Percentiles rank a stretch among this genome's conserved stretches.
Evolutionary conservation across 2,329 filamentous ascomycete genomes (phyloP).

Genomic region (Aulographum hederae): DNA sequence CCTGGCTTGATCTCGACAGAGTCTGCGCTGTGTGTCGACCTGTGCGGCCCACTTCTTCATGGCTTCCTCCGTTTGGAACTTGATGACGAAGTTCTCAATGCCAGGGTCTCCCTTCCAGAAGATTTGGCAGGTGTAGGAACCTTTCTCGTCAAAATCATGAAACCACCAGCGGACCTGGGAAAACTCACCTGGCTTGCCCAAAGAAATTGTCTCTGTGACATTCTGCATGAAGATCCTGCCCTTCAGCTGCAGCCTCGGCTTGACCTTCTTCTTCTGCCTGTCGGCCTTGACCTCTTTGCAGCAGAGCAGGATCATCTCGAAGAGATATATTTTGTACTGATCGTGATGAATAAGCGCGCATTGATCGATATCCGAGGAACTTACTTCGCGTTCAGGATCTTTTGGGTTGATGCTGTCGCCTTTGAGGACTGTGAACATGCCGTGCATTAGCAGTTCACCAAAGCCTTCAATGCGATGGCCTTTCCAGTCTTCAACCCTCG

Average conservation of each 20-base stretch:
- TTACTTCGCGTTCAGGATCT: constrained; percentile 79
- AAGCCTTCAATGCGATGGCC: constrained; percentile 81
- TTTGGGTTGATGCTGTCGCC: constrained; percentile 52
- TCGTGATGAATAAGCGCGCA: not conserved
- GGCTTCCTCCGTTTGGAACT: constrained; percentile 75
- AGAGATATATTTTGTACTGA: constrained; percentile 96
- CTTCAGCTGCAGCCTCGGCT: constrained; percentile 69
- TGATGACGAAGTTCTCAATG: constrained; percentile 91
- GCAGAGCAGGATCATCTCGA: constrained; percentile 85
- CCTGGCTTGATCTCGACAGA: constrained; percentile 32
- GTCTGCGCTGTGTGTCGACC: constrained; percentile 54
- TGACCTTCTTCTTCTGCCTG: constrained; percentile 61
- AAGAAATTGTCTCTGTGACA: constrained; percentile 80
- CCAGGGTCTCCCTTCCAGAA: constrained; percentile 97
- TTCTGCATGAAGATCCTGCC: constrained; percentile 99
- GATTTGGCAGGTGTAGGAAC: constrained; percentile 88
- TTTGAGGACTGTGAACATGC: constrained; percentile 82
- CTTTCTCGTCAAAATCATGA: constrained; percentile 26
- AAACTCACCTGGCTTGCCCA: constrained; percentile 68
- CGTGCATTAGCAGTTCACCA: constrained; percentile 71
- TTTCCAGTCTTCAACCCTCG: constrained; percentile 92
- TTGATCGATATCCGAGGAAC: constrained; percentile 12
- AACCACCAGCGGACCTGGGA: too few relatives aligned
- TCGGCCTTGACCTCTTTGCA: constrained; percentile 86
- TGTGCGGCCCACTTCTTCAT: constrained; percentile 85